A percentile compares a stretch with the other conserved stretches of the same genome.
Conservation (phyloP, 164 flowering plant species). For the Chimonanthus praecox region DNA sequence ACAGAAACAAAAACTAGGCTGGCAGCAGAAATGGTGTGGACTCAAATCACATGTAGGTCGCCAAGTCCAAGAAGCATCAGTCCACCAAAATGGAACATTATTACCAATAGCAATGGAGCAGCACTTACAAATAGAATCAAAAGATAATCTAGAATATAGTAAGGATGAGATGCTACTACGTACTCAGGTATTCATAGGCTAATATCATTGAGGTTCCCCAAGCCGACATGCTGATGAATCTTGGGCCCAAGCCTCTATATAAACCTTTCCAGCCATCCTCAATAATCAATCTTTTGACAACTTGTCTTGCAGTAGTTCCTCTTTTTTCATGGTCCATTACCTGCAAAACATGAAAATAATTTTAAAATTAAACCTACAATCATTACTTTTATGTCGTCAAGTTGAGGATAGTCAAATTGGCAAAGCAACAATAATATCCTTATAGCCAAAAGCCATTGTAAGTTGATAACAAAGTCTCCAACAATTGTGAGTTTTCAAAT, state of each 20-base stretch:
- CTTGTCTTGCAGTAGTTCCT: constrained; percentile 47
- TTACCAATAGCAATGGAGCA: not conserved
- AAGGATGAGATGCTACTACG: constrained; percentile 12
- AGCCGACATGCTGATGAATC: constrained; percentile 95
- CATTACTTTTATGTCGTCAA: not conserved
- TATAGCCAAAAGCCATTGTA: not conserved
- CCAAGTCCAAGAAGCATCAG: not conserved
- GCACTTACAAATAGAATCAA: not conserved
- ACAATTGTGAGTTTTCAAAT: too few species aligned
- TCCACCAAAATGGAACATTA: not conserved
- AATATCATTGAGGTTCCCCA: constrained; percentile 99
- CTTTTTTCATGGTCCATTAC: constrained; percentile 70
- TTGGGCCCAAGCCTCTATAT: constrained; percentile 89
- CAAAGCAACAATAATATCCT: not conserved
- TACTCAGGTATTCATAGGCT: constrained; percentile 92
- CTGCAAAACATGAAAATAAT: constrained; percentile 30
- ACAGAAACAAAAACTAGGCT: not conserved
- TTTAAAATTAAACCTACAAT: constrained; percentile 2
- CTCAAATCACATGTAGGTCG: not conserved
- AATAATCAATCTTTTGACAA: constrained; percentile 52
- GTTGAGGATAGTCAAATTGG: not conserved
- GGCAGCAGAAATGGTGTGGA: not conserved
- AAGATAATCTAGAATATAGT: constrained; percentile 4
- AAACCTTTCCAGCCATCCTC: constrained; percentile 96
- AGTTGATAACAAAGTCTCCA: not conserved